These are phyloP conservation scores for Russula compacta DNA, from an alignment of 768 basidiomycete genomes.

Conservation along the genomic window DNA sequence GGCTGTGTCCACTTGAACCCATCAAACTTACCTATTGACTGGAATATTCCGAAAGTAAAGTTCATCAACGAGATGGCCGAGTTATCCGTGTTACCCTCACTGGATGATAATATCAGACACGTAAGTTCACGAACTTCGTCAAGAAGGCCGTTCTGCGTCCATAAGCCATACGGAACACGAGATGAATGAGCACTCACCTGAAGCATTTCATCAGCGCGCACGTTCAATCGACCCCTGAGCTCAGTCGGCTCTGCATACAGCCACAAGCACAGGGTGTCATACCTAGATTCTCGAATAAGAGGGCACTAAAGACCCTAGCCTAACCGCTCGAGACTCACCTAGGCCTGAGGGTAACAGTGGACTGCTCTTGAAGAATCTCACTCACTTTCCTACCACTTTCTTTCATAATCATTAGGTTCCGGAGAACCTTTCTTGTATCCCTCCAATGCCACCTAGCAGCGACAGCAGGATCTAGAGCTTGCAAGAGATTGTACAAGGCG, in stretches of 20 bases:
- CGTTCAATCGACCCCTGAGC: slow-evolving; percentile 62
- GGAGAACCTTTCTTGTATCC: slow-evolving; percentile 83
- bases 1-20: neutral
- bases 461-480: slow-evolving; percentile 58
- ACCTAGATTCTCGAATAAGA: slow-evolving; percentile 38
- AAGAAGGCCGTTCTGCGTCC: slow-evolving; percentile 45
- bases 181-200: slow-evolving; percentile 40
- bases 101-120: slow-evolving; percentile 17
- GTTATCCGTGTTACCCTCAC: neutral
- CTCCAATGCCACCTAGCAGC: slow-evolving; percentile 93
- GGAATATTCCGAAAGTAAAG: slow-evolving; percentile 82
- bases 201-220: slow-evolving; percentile 84
- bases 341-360: slow-evolving; percentile 34
- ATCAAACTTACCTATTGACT: slow-evolving; percentile 67
- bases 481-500: slow-evolving; percentile 57
- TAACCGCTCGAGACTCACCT: slow-evolving; percentile 33
- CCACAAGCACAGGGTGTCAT: slow-evolving; percentile 85
- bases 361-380: slow-evolving; percentile 59
- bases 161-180: slow-evolving; percentile 1
- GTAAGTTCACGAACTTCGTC: slow-evolving; percentile 62
- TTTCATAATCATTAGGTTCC: slow-evolving; percentile 70
- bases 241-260: slow-evolving; percentile 61
- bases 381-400: slow-evolving; percentile 57
- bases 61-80: slow-evolving; percentile 28
- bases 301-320: neutral